A percentile compares a stretch with the other conserved stretches of the same genome.
Evolutionary conservation across 129 eudicot genomes (phyloP).

Genomic region (Silybum marianum): DNA sequence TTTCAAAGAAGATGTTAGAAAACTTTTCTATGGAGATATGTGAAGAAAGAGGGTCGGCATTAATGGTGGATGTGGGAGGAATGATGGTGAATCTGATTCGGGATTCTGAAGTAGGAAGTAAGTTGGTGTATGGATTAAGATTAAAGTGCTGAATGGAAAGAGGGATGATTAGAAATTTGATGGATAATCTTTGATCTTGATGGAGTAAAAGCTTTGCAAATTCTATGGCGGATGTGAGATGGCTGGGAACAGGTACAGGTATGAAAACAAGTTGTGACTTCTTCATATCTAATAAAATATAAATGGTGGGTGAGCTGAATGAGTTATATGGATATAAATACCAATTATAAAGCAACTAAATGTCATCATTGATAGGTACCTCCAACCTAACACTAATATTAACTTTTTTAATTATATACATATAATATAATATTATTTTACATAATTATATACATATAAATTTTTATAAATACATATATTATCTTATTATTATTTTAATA

Average conservation of each 20-base stretch:
- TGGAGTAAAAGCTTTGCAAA: conserved; percentile 37
- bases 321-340: too few species aligned
- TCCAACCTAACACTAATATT: too few species aligned
- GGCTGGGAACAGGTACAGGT: conserved; percentile 28
- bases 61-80: neutral
- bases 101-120: conserved; percentile 10
- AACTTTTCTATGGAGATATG: conserved; percentile 10
- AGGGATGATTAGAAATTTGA: conserved; percentile 33
- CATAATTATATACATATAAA: too few species aligned
- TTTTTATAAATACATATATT: too few species aligned
- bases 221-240: conserved; percentile 26
- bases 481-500: too few species aligned
- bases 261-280: conserved; percentile 28
- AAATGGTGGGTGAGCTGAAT: too few species aligned
- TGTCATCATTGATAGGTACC: too few species aligned
- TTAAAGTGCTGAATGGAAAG: neutral
- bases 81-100: conserved; percentile 25
- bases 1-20: neutral
- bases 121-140: neutral
- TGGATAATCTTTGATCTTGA: conserved; percentile 23
- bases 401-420: too few species aligned
- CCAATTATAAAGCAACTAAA: too few species aligned
- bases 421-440: too few species aligned
- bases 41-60: neutral
- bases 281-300: neutral